Evolutionary conservation across 129 eudicot genomes (phyloP).

Genomic region (Daucus carota): DNA sequence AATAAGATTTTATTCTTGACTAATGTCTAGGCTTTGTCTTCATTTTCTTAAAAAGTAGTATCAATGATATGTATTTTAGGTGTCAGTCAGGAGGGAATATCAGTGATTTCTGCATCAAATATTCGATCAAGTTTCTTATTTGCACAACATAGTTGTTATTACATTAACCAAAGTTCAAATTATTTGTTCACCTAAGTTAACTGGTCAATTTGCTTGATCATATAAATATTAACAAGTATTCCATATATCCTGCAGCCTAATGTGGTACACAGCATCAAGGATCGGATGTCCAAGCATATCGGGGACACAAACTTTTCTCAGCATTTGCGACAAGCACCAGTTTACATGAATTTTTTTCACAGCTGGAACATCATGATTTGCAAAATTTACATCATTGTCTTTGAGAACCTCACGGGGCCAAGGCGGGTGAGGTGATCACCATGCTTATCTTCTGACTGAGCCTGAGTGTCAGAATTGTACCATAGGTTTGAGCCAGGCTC

Average conservation of each 20-base stretch:
- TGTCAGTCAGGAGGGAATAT: too few species aligned
- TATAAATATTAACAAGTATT: conserved; percentile 19
- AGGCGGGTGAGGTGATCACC: conserved; percentile 21
- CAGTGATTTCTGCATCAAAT: too few species aligned
- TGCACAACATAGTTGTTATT: conserved; percentile 29
- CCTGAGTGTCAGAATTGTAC: conserved; percentile 17
- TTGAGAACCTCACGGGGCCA: conserved; percentile 20
- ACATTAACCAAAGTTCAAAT: conserved; percentile 25
- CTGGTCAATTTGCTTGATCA: conserved; percentile 11
- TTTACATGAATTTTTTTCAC: not conserved
- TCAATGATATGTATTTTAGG: too few species aligned
- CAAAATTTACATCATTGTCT: conserved; percentile 19
- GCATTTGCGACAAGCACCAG: conserved; percentile 15
- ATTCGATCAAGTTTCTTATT: too few species aligned
- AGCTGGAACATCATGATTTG: conserved; percentile 21
- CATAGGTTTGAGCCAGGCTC: conserved; percentile 12
- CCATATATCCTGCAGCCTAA: conserved; percentile 20
- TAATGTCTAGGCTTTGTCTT: too few species aligned
- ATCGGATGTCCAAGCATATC: conserved; percentile 22
- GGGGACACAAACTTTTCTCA: conserved; percentile 13
- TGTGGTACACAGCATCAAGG: conserved; percentile 16
- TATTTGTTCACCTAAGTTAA: conserved; percentile 32
- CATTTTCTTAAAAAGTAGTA: too few species aligned
- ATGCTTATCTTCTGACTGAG: conserved; percentile 13
- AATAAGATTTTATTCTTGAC: too few species aligned